Conservation (phyloP, 139 green algal genomes). For the Asterochloris sp. region DNA sequence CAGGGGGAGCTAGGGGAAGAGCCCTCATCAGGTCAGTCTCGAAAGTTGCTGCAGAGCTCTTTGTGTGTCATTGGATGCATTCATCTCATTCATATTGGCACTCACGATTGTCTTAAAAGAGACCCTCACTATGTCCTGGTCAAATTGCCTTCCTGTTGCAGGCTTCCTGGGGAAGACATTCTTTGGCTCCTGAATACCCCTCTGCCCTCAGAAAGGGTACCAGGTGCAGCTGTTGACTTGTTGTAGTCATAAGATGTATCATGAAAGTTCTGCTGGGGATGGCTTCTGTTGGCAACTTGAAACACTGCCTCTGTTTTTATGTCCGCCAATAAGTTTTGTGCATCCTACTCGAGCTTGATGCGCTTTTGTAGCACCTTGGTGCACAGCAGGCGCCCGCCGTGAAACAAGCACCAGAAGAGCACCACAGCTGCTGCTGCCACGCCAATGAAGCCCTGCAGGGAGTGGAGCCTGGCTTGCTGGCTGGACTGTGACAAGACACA, state of each 20-base stretch:
- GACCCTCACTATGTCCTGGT: too few species aligned
- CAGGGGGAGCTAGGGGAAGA: slow-evolving; percentile 45
- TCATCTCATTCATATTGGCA: too few species aligned
- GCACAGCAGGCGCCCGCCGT: slow-evolving; percentile 2
- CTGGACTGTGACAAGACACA: neutral
- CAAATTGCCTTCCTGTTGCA: too few species aligned
- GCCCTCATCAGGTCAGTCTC: slow-evolving; percentile 9
- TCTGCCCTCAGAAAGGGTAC: neutral
- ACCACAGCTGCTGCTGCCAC: slow-evolving; percentile 5
- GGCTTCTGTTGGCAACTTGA: too few species aligned
- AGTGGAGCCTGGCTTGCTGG: neutral
- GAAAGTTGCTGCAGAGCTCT: too few species aligned
- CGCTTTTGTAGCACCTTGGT: slow-evolving; percentile 3
- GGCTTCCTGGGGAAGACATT: slow-evolving; percentile 4
- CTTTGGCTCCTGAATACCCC: slow-evolving; percentile 4
- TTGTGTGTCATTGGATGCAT: too few species aligned
- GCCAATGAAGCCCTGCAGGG: slow-evolving; percentile 13
- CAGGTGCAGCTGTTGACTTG: neutral
- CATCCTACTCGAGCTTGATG: neutral
- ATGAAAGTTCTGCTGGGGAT: too few species aligned
- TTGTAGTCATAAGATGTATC: neutral
- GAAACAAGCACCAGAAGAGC: slow-evolving; percentile 6
- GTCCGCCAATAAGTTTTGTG: too few species aligned
- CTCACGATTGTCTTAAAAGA: too few species aligned
- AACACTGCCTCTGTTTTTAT: too few species aligned